Conservation (phyloP, 441 rosid species). For the Pelargonium fulgidum region DNA sequence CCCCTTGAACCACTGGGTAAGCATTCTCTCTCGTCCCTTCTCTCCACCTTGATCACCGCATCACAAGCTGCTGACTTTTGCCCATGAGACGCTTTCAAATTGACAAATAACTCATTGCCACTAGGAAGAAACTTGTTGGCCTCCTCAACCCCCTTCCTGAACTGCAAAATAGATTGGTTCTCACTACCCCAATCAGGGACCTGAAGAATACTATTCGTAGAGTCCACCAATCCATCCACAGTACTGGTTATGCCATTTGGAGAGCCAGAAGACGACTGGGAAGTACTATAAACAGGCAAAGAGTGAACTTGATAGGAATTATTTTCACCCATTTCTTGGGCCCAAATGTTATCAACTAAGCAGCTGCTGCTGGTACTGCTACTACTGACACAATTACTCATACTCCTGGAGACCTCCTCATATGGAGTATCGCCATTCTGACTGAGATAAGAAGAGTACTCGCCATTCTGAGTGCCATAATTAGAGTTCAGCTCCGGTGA, state of each 20-base stretch:
- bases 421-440: constrained; percentile 19
- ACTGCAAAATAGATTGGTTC: constrained; percentile 41
- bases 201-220: constrained; percentile 34
- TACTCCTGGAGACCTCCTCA: constrained; percentile 26
- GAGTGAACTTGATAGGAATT: constrained; percentile 25
- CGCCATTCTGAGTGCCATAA: no score
- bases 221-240: constrained; percentile 41
- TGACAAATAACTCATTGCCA: constrained; percentile 27
- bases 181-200: constrained; percentile 27
- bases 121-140: constrained; percentile 38
- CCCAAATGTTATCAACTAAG: constrained; percentile 22
- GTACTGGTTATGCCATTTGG: constrained; percentile 31
- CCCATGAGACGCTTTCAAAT: constrained; percentile 21
- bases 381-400: constrained; percentile 11
- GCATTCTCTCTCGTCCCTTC: constrained; percentile 13
- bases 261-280: constrained; percentile 41
- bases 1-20: constrained; percentile 19
- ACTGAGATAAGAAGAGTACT: constrained; percentile 11
- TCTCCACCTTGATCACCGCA: constrained; percentile 18
- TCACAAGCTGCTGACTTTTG: constrained; percentile 13
- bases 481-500: constrained; percentile 32
- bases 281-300: constrained; percentile 20
- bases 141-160: constrained; percentile 46
- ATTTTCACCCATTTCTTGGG: constrained; percentile 27
- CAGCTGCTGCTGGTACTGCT: constrained; percentile 18